A percentile compares a stretch with the other conserved stretches of the same genome.
phyloP scores from a whole-genome alignment of 148 eudicot species.

The Silene conica region DNA sequence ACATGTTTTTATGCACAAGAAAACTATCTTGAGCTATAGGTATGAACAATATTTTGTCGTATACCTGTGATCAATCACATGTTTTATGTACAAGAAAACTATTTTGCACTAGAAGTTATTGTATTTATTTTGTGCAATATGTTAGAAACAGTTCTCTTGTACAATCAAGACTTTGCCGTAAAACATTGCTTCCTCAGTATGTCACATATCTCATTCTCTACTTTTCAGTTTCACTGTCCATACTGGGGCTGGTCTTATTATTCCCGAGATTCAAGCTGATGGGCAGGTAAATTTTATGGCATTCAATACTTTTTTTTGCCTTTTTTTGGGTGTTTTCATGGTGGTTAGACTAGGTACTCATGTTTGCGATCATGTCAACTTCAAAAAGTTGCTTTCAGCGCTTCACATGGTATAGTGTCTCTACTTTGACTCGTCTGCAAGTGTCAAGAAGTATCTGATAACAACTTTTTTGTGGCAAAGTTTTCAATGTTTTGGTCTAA shows the following conservation, averaged over 20 bases:
- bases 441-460: too few species aligned
- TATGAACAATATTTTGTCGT: too few species aligned
- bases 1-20: too few species aligned
- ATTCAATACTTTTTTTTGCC: neutral
- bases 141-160: neutral
- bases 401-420: neutral
- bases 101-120: neutral
- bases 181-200: neutral
- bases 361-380: neutral
- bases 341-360: neutral
- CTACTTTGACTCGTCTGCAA: too few species aligned
- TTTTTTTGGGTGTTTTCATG: neutral
- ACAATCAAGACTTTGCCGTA: neutral
- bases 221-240: slow-evolving; percentile 76
- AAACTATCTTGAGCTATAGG: too few species aligned
- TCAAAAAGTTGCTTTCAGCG: neutral
- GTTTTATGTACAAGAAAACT: neutral
- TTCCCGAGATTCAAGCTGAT: slow-evolving; percentile 93
- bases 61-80: neutral
- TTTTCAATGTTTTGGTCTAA: too few species aligned
- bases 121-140: neutral
- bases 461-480: too few species aligned
- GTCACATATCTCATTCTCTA: slow-evolving; percentile 18
- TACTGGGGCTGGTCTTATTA: slow-evolving; percentile 95
- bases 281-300: slow-evolving; percentile 50